Percentiles rank a stretch among this genome's conserved stretches.
Evolutionary conservation across 331 rosid genomes (phyloP).

Genomic region (Rhamnella rubrinervis): DNA sequence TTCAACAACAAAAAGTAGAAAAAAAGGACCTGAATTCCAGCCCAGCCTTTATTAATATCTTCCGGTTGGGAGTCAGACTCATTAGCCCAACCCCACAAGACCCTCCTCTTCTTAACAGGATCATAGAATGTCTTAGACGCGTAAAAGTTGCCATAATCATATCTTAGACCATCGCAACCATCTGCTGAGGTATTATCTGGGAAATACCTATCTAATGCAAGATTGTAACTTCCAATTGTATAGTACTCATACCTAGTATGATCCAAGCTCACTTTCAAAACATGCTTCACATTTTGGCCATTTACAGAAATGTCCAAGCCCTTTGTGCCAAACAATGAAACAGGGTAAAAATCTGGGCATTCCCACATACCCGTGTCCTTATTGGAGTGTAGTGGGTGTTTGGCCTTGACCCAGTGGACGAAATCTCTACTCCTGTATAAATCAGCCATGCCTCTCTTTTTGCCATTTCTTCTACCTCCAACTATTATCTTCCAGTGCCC

Average conservation of each 20-base stretch:
- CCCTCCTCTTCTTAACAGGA: slow-evolving; percentile 41
- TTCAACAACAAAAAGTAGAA: background rate
- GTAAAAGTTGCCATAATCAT: slow-evolving; percentile 78
- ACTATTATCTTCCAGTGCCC: slow-evolving; percentile 59
- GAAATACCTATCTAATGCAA: slow-evolving; percentile 34
- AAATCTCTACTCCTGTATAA: slow-evolving; percentile 60
- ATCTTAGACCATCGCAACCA: slow-evolving; percentile 70
- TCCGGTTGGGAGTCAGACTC: slow-evolving; percentile 42
- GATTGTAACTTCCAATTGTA: slow-evolving; percentile 51
- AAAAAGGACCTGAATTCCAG: slow-evolving; percentile 69
- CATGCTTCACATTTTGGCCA: slow-evolving; percentile 49
- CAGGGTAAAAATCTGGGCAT: slow-evolving; percentile 78
- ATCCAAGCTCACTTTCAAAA: slow-evolving; percentile 68
- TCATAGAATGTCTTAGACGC: slow-evolving; percentile 86
- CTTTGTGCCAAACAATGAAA: slow-evolving; percentile 8
- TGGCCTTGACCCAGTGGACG: slow-evolving; percentile 43
- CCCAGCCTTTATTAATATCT: slow-evolving; percentile 73
- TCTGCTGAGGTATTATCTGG: slow-evolving; percentile 54
- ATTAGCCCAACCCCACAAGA: slow-evolving; percentile 87
- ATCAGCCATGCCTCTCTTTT: slow-evolving; percentile 49
- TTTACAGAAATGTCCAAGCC: slow-evolving; percentile 49
- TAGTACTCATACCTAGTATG: slow-evolving; percentile 64
- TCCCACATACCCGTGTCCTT: slow-evolving; percentile 77
- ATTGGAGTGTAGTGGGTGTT: slow-evolving; percentile 60
- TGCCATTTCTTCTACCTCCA: slow-evolving; percentile 40